Conservation (phyloP, 805 yeast species). For the Myxozyma neotropica region DNA sequence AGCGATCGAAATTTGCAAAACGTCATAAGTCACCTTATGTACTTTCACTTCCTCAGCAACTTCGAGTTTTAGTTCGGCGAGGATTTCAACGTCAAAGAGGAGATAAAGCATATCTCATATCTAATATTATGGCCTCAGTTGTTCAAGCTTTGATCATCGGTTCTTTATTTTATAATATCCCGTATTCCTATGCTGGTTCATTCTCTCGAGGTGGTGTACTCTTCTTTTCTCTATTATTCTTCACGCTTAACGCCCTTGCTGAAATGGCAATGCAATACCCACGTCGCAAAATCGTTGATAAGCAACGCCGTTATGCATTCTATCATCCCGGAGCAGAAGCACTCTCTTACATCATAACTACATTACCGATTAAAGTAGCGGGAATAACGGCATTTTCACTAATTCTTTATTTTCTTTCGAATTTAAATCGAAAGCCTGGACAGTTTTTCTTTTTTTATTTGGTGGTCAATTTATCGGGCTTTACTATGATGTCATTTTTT, state of each 20-base stretch:
- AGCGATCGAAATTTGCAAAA: slow-evolving; percentile 47
- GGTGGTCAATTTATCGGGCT: slow-evolving; percentile 48
- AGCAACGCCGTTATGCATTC: slow-evolving; percentile 59
- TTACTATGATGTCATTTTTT: slow-evolving; percentile 59
- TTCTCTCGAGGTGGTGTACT: slow-evolving; percentile 67
- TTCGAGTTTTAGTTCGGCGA: slow-evolving; percentile 38
- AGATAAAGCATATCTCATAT: slow-evolving; percentile 54
- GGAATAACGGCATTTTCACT: slow-evolving; percentile 54
- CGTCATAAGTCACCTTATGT: slow-evolving; percentile 50
- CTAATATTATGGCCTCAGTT: slow-evolving; percentile 52
- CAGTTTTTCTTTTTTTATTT: slow-evolving; percentile 56
- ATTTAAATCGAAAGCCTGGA: slow-evolving; percentile 57
- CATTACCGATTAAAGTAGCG: slow-evolving; percentile 54
- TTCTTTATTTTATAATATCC: slow-evolving; percentile 60
- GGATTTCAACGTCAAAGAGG: slow-evolving; percentile 55
- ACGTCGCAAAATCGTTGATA: slow-evolving; percentile 59
- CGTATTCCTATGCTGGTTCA: slow-evolving; percentile 55
- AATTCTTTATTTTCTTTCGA: slow-evolving; percentile 55
- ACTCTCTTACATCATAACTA: slow-evolving; percentile 59
- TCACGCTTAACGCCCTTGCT: slow-evolving; percentile 50
- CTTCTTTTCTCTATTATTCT: slow-evolving; percentile 57
- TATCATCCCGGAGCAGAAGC: slow-evolving; percentile 70
- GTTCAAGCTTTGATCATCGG: slow-evolving; percentile 63
- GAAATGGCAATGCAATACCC: slow-evolving; percentile 50
- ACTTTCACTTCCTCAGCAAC: slow-evolving; percentile 52